Evolutionary conservation across 2,329 filamentous ascomycete genomes (phyloP).

Genomic region (Metarhizium guizhouense): DNA sequence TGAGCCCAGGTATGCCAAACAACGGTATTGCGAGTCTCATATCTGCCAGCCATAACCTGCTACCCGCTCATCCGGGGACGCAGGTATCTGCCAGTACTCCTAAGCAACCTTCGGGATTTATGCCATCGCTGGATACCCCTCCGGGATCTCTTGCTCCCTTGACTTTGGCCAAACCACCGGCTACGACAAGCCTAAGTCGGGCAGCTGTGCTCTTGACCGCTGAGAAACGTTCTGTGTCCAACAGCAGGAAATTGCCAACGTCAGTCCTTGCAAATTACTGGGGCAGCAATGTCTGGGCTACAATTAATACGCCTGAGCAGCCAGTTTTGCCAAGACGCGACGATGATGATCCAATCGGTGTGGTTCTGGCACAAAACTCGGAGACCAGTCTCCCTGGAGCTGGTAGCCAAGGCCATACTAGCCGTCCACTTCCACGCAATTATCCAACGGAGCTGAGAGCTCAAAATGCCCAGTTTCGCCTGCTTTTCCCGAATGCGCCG

Average conservation of each 20-base stretch:
- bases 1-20: constrained; percentile 28
- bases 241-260: constrained; percentile 64
- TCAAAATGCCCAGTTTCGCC: constrained; percentile 87
- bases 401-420: constrained; percentile 17
- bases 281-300: constrained; percentile 74
- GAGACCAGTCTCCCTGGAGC: constrained; percentile 17
- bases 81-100: constrained; percentile 19
- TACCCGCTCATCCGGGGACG: constrained; percentile 48
- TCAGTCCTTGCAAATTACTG: constrained; percentile 89
- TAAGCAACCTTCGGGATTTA: constrained; percentile 19
- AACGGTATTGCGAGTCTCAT: constrained; percentile 78
- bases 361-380: constrained; percentile 25
- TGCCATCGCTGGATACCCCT: constrained; percentile 34
- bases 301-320: constrained; percentile 17
- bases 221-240: constrained; percentile 62
- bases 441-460: constrained; percentile 77
- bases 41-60: constrained; percentile 70
- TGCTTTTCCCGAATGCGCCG: constrained; percentile 77
- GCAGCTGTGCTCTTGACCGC: constrained; percentile 73
- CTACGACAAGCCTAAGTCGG: constrained; percentile 78
- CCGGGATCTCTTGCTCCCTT: constrained; percentile 65
- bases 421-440: constrained; percentile 56
- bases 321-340: constrained; percentile 23
- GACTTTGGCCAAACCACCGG: constrained; percentile 75
- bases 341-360: constrained; percentile 32